Conservation (phyloP, 2,329 filamentous ascomycete genomes). For the Herpotrichia juniperi region DNA sequence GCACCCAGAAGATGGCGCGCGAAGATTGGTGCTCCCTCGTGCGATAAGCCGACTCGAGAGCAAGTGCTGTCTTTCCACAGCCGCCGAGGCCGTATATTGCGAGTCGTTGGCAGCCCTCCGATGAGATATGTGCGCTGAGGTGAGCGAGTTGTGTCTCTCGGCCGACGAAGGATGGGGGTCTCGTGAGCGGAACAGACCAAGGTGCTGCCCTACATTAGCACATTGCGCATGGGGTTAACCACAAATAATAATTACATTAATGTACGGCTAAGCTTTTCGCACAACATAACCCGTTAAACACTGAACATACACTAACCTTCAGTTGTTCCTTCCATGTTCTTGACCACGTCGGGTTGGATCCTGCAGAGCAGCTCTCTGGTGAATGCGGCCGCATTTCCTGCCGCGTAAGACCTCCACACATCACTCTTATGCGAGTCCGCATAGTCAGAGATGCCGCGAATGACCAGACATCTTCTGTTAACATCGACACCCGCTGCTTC, state of each 20-base stretch:
- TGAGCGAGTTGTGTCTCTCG: conserved; percentile 9
- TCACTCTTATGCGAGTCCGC: conserved; percentile 12
- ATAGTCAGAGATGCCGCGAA: conserved; percentile 11
- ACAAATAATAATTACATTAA: too few species aligned
- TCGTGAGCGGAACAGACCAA: conserved; percentile 12
- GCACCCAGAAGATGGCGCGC: conserved; percentile 13
- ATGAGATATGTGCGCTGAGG: conserved; percentile 8
- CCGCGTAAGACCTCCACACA: conserved; percentile 4
- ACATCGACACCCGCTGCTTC: conserved; percentile 6
- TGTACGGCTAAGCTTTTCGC: too few species aligned
- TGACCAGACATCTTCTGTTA: conserved; percentile 7
- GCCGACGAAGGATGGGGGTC: conserved; percentile 9
- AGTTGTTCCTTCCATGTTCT: neutral
- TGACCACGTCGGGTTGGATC: conserved; percentile 1
- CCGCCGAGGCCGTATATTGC: conserved; percentile 37
- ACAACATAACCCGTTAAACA: too few species aligned
- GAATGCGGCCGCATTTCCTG: conserved; percentile 4
- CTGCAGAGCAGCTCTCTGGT: conserved; percentile 5
- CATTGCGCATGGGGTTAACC: too few species aligned
- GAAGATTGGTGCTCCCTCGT: conserved; percentile 13
- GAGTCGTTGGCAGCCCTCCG: conserved; percentile 20
- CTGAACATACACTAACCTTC: conserved; percentile 1
- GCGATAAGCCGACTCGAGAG: conserved; percentile 33
- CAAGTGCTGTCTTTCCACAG: conserved; percentile 39
- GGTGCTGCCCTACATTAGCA: conserved; percentile 2